Evolutionary conservation across 495 filamentous ascomycete genomes (phyloP), one percentile per base, ranked within the genome.

Genomic region (Entonaema liquescens): DNA sequence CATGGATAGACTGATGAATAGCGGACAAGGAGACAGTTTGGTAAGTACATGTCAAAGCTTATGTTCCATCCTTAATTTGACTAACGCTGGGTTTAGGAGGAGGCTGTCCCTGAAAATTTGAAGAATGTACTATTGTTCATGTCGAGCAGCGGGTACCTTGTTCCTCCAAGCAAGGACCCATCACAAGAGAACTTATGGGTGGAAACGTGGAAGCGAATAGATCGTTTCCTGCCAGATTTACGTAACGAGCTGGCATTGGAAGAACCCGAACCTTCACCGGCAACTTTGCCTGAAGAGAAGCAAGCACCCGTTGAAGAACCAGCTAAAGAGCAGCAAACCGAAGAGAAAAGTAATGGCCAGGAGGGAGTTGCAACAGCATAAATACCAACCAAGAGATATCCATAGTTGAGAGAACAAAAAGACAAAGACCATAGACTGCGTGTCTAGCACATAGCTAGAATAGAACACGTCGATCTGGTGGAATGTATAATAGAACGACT

Each of bases 41-140:
- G 93, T 95, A 86, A 79, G 91, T 26, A 53, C 9, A 9, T 29
- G 49, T 3, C 13, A 29, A n/a, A 84, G 1, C 29, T 3, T 33
- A n/a, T 36, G 9, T 19, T 15, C 29, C 17, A 35, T 35, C 25
- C n/a, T 5, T 15, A 26, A 29, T 4, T 17, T 2, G 35, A 60
- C 74, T 79, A 73, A 78, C 54, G n/a, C 23, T 9, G 38, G 56
- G 21, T 72, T 60, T 70, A 95, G 91, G 93, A 97, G 79, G 95
- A 98, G 83, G 94, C 95, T 29, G 93, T 99, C 3, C 93, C 94
- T 4, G 96, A 99, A 77, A 93, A 91, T 71, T 81, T 99, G 67
- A 99, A 98, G 80, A 99, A 99, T 68, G 93, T 98, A 58, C 84
- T 99, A 13, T 85, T 98, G 13, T 95, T 99, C 71, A 98, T 99